A percentile compares a stretch with the other conserved stretches of the same genome.
Evolutionary conservation across 345 rosid genomes (phyloP).

Genomic region (Orychophragmus violaceus): DNA sequence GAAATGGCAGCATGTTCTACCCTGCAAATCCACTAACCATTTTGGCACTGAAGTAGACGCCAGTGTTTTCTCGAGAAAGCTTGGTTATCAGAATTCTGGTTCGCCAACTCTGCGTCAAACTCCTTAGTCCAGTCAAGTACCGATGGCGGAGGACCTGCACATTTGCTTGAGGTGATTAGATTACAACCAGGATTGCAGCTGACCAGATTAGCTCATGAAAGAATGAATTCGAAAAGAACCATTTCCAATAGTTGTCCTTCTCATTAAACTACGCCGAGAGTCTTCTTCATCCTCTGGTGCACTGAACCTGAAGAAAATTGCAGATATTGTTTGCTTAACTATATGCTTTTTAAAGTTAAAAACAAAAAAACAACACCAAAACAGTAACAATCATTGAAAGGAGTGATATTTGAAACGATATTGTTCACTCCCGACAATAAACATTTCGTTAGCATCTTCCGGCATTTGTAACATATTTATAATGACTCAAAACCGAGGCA

Average conservation of each 20-base stretch:
- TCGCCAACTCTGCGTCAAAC: constrained; percentile 65
- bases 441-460: not conserved
- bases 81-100: constrained; percentile 71
- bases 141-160: constrained; percentile 82
- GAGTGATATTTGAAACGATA: not conserved
- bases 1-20: constrained; percentile 12
- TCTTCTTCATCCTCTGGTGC: constrained; percentile 88
- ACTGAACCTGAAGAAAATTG: constrained; percentile 53
- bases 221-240: constrained; percentile 38
- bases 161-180: constrained; percentile 23
- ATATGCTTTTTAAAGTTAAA: not conserved
- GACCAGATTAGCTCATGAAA: constrained; percentile 4
- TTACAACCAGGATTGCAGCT: not conserved
- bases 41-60: constrained; percentile 99
- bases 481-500: constrained; percentile 3
- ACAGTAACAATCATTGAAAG: not conserved
- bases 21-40: constrained; percentile 50
- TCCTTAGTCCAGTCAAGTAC: constrained; percentile 91
- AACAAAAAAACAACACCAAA: constrained; percentile 4
- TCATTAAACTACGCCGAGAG: constrained; percentile 43
- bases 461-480: not conserved
- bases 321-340: constrained; percentile 3
- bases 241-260: constrained; percentile 95
- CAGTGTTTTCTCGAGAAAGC: constrained; percentile 94
- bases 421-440: constrained; percentile 1